These are phyloP conservation scores for Gillenia trifoliata DNA, from an alignment of 306 rosid genomes.

Conservation along the genomic window DNA sequence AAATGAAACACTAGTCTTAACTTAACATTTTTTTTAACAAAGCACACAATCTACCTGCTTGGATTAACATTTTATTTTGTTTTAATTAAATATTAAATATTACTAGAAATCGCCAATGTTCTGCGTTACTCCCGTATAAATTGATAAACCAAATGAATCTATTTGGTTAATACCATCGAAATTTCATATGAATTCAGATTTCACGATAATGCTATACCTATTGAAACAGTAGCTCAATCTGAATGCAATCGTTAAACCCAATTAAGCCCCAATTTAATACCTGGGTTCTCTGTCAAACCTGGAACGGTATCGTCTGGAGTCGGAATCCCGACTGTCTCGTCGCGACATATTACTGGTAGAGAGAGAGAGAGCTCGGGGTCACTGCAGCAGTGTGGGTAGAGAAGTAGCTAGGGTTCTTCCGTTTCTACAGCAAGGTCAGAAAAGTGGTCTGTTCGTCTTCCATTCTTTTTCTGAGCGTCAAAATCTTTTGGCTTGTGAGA, in stretches of 20 bases:
- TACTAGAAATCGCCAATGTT: background rate
- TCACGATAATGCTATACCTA: background rate
- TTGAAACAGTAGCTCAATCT: background rate
- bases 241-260: background rate
- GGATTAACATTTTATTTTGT: background rate
- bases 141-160: background rate
- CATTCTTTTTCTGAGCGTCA: no score
- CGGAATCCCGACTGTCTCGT: conserved; percentile 62
- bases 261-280: conserved; percentile 22
- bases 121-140: background rate
- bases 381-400: background rate
- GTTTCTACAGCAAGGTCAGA: no score
- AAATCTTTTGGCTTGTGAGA: no score
- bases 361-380: background rate
- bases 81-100: background rate
- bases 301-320: conserved; percentile 65
- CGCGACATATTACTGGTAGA: conserved; percentile 46
- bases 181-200: background rate
- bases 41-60: background rate
- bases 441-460: no score
- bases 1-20: background rate
- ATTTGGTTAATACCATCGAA: background rate
- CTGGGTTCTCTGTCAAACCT: conserved; percentile 74
- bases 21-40: no score
- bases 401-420: background rate